These are phyloP conservation scores for Grosmannia clavigera DNA, from an alignment of 2,329 filamentous ascomycete species.

Conservation along the genomic window DNA sequence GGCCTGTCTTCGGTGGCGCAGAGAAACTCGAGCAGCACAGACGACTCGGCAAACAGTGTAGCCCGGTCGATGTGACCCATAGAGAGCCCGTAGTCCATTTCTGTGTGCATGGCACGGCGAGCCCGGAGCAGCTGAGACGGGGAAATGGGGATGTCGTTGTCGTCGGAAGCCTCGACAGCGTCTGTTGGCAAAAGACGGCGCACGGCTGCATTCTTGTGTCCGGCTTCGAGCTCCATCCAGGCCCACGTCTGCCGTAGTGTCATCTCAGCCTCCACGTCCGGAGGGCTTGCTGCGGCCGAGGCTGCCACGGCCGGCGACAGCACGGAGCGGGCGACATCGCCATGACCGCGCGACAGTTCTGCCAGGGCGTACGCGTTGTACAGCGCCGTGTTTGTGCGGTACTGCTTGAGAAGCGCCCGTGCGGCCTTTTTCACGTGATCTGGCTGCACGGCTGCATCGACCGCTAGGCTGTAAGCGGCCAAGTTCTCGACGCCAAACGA, in stretches of 20 bases:
- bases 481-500: constrained; percentile 35
- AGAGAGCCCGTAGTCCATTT: constrained; percentile 43
- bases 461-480: constrained; percentile 57
- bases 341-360: constrained; percentile 47
- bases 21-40: constrained; percentile 57
- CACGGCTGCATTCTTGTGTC: constrained; percentile 22
- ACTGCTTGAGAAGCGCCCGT: constrained; percentile 59
- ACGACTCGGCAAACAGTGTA: constrained; percentile 44
- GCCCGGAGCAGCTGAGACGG: constrained; percentile 37
- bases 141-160: constrained; percentile 11
- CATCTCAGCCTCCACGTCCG: constrained; percentile 9
- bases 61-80: constrained; percentile 35
- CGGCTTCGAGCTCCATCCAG: constrained; percentile 49
- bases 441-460: constrained; percentile 46
- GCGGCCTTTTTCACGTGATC: constrained; percentile 53
- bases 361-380: constrained; percentile 73
- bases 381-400: constrained; percentile 49
- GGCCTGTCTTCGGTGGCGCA: constrained; percentile 15
- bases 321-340: constrained; percentile 47
- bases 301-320: constrained; percentile 38
- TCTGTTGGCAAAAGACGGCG: constrained; percentile 24
- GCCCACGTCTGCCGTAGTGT: constrained; percentile 49
- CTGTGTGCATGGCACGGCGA: constrained; percentile 38
- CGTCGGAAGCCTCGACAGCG: constrained; percentile 7
- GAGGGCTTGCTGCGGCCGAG: constrained; percentile 11